These are phyloP conservation scores for Hygrocybe punicea DNA, from an alignment of 768 basidiomycete species.

Conservation along the genomic window DNA sequence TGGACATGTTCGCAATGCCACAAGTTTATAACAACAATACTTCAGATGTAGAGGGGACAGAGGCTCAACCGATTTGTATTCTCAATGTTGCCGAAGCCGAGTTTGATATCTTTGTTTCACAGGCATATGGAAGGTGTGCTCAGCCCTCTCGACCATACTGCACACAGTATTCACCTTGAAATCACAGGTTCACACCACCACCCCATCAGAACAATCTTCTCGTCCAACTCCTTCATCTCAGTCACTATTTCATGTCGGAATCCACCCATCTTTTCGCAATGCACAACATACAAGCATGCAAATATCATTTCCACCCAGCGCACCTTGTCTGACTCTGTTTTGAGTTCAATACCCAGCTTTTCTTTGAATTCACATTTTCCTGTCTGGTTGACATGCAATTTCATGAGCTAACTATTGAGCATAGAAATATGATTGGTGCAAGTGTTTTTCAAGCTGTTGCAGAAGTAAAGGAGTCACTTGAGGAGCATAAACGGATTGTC, in stretches of 20 bases:
- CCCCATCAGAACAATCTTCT: background rate
- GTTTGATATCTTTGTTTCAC: conserved; percentile 8
- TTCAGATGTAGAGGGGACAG: background rate
- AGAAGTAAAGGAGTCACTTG: background rate
- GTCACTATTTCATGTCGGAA: background rate
- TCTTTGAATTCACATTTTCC: background rate
- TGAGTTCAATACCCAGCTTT: conserved; percentile 1
- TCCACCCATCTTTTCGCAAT: background rate
- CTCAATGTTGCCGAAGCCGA: background rate
- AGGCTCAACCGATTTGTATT: background rate
- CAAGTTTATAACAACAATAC: background rate
- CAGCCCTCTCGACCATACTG: background rate
- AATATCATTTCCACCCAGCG: background rate
- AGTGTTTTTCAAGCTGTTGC: background rate
- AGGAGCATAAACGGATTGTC: background rate
- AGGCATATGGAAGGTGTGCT: conserved; percentile 3
- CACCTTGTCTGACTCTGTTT: background rate
- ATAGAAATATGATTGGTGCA: background rate
- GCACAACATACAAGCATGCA: background rate
- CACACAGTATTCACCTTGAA: background rate
- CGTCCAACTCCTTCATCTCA: background rate
- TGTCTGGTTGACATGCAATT: background rate
- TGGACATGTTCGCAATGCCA: background rate
- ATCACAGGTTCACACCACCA: background rate
- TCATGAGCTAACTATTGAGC: background rate